Evolutionary conservation across 441 rosid species (phyloP).

Genomic region (Pelargonium myrrhifolium): DNA sequence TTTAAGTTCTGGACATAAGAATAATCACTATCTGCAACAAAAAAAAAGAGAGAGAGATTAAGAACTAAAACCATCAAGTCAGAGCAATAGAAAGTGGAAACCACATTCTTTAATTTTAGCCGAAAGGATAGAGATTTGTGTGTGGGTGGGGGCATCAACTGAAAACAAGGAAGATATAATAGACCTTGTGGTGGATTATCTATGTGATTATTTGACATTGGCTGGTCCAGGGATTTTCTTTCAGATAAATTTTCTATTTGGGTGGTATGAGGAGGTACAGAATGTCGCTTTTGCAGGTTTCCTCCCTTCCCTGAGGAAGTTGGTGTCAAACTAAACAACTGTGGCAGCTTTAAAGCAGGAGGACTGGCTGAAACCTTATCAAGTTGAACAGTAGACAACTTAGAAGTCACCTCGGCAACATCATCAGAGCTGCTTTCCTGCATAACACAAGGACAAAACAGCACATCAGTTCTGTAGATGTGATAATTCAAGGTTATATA

Average conservation of each 20-base stretch:
- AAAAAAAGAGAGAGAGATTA: conserved; percentile 20
- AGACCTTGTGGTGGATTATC: conserved; percentile 66
- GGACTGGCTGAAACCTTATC: conserved; percentile 72
- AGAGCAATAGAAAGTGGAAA: conserved; percentile 3
- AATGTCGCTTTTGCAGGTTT: conserved; percentile 64
- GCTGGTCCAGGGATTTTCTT: conserved; percentile 53
- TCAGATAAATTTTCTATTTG: conserved; percentile 60
- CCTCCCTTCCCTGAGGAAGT: conserved; percentile 81
- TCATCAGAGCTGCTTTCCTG: conserved; percentile 76
- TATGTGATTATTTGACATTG: conserved; percentile 36
- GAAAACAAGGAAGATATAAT: conserved; percentile 23
- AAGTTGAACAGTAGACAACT: conserved; percentile 64
- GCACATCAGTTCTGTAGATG: conserved; percentile 9
- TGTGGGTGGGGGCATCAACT: neutral
- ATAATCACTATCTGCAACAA: conserved; percentile 60
- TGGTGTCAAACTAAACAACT: conserved; percentile 84
- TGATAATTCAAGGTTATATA: conserved; percentile 4
- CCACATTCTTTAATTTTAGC: neutral
- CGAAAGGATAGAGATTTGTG: conserved; percentile 8
- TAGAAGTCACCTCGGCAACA: conserved; percentile 60
- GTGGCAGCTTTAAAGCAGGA: conserved; percentile 84
- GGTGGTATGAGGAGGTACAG: conserved; percentile 44
- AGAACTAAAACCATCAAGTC: conserved; percentile 19
- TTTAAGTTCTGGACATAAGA: conserved; percentile 67
- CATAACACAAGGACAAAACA: conserved; percentile 18